phyloP scores from a whole-genome alignment of 2,329 filamentous ascomycete genomes.

The Arthrobotrys sphaeroides region DNA sequence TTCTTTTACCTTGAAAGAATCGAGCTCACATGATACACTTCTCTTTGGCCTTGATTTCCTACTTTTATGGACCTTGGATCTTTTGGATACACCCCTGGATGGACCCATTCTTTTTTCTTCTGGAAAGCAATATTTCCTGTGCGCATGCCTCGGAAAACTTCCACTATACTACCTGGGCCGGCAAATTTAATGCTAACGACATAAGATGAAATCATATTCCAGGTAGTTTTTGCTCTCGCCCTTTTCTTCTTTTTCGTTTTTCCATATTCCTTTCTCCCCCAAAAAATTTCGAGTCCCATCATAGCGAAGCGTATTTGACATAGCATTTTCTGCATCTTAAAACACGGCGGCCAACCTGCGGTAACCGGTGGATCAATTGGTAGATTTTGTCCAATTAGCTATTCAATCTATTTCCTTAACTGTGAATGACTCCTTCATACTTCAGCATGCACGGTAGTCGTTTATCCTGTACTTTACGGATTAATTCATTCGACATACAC shows the following conservation, averaged over 20 bases:
- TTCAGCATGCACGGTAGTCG: background rate
- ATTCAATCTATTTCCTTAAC: background rate
- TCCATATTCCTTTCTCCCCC: background rate
- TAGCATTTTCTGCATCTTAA: background rate
- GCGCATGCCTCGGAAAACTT: background rate
- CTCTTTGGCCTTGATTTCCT: conserved; percentile 22
- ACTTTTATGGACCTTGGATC: conserved; percentile 6
- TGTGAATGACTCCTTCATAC: background rate
- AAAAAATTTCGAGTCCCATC: too few relatives aligned
- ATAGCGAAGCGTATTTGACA: conserved; percentile 8
- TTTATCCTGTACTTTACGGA: background rate
- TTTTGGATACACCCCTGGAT: conserved; percentile 1
- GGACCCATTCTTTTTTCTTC: background rate
- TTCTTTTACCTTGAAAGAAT: conserved; percentile 7
- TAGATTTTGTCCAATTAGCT: background rate
- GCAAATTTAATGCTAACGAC: too few relatives aligned
- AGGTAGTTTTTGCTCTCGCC: background rate
- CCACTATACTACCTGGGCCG: background rate
- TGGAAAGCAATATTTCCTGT: background rate
- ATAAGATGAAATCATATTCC: background rate
- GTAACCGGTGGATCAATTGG: background rate
- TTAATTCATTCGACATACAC: background rate
- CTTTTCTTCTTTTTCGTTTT: background rate
- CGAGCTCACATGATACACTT: conserved; percentile 12
- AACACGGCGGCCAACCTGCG: background rate